Conservation (phyloP, 169 alveolate genomes). For the Cryptosporidium viatorum region DNA sequence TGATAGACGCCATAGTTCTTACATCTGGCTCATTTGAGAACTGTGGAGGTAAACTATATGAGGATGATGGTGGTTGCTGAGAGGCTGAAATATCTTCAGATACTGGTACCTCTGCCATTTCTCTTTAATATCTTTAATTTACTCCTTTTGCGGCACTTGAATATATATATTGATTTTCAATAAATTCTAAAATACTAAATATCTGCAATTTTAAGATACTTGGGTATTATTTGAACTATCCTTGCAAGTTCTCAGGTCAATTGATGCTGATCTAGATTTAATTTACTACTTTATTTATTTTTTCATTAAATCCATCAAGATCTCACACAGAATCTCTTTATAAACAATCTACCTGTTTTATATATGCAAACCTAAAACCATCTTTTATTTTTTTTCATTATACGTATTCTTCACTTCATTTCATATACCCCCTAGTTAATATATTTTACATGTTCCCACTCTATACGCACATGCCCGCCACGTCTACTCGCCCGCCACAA, state of each 20-base stretch:
- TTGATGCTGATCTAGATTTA: constrained; percentile 17
- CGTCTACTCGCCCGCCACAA: constrained; percentile 1
- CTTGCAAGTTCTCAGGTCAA: constrained; percentile 10
- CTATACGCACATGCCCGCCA: constrained; percentile 31
- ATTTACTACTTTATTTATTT: neutral
- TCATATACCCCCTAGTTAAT: constrained; percentile 19
- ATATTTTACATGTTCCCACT: constrained; percentile 9
- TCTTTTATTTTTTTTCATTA: constrained; percentile 40
- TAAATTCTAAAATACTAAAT: constrained; percentile 15
- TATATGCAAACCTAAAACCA: constrained; percentile 16
- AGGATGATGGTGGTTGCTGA: constrained; percentile 32
- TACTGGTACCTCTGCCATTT: constrained; percentile 59
- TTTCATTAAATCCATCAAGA: constrained; percentile 36
- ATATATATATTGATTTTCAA: neutral
- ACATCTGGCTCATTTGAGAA: constrained; percentile 74
- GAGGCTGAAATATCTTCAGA: constrained; percentile 59
- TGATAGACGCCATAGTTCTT: constrained; percentile 75
- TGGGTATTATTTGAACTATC: neutral
- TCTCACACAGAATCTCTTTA: constrained; percentile 21
- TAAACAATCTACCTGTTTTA: constrained; percentile 16
- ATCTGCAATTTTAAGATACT: neutral
- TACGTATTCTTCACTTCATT: constrained; percentile 18
- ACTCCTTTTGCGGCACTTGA: constrained; percentile 13
- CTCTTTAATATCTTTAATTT: neutral
- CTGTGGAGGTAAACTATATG: constrained; percentile 63